phyloP scores from a whole-genome alignment of 441 rosid species.

The Croton setiger region DNA sequence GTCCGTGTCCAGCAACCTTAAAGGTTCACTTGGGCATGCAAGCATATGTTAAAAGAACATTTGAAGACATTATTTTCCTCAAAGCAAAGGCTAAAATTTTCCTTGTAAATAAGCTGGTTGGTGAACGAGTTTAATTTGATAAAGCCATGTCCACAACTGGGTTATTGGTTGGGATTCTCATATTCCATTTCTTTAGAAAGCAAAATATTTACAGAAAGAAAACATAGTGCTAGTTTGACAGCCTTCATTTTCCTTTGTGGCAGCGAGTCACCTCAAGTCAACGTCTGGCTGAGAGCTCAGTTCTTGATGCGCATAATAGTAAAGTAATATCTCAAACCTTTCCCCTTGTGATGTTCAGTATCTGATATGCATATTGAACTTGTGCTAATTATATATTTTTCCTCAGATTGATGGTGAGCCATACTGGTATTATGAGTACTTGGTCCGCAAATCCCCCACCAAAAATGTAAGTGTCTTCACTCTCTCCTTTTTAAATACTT shows the following conservation, averaged over 20 bases:
- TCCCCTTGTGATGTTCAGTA: conserved; percentile 10
- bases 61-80: neutral
- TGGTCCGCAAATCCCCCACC: conserved; percentile 87
- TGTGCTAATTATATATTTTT: conserved; percentile 3
- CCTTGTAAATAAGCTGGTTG: neutral
- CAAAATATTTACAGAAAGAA: conserved; percentile 6
- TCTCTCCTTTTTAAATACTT: conserved; percentile 9
- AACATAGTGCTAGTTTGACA: conserved; percentile 20
- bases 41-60: neutral
- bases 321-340: conserved; percentile 45
- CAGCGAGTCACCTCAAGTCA: conserved; percentile 96
- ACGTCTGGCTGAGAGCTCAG: conserved; percentile 79
- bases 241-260: conserved; percentile 21
- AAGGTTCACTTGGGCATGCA: neutral
- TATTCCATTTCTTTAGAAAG: conserved; percentile 1
- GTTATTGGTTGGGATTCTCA: conserved; percentile 3
- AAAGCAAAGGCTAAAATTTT: neutral
- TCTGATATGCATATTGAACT: neutral
- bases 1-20: neutral
- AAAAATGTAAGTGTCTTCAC: conserved; percentile 41
- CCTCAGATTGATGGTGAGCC: conserved; percentile 79
- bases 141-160: neutral
- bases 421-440: conserved; percentile 87
- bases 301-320: conserved; percentile 71
- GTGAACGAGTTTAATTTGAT: neutral